Conservation (phyloP, 805 yeast species). For the Ogataea allantospora region DNA sequence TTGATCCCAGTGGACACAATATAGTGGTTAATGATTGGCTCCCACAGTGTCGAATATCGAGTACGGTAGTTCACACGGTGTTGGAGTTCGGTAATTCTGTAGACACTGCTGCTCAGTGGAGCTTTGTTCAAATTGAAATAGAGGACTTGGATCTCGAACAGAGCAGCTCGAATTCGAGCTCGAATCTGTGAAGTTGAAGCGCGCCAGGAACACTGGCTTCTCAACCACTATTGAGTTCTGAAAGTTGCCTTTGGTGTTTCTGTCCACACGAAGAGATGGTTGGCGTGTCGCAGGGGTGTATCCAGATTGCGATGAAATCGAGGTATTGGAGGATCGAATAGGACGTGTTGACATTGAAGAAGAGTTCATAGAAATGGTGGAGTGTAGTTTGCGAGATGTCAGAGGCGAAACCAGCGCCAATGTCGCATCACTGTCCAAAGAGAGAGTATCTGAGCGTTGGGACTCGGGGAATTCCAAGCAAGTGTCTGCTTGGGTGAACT, state of each 20-base stretch:
- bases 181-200: slow-evolving; percentile 9
- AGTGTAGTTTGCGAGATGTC: slow-evolving; percentile 3
- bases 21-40: slow-evolving; percentile 1
- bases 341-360: slow-evolving; percentile 8
- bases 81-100: slow-evolving; percentile 9
- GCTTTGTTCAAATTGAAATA: slow-evolving; percentile 7
- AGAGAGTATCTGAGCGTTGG: slow-evolving; percentile 9
- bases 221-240: slow-evolving; percentile 7
- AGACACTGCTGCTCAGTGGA: slow-evolving; percentile 7
- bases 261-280: slow-evolving; percentile 11
- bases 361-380: slow-evolving; percentile 7
- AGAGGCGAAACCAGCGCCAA: slow-evolving; percentile 10
- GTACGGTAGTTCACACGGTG: slow-evolving; percentile 13
- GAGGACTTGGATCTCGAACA: slow-evolving; percentile 11
- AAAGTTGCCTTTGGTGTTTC: slow-evolving; percentile 7
- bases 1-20: slow-evolving; percentile 2
- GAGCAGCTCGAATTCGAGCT: slow-evolving; percentile 5
- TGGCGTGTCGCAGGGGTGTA: slow-evolving; percentile 3
- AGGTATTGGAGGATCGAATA: slow-evolving; percentile 7
- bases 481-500: slow-evolving; percentile 4
- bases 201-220: slow-evolving; percentile 9
- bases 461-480: slow-evolving; percentile 1
- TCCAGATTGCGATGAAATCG: slow-evolving; percentile 4
- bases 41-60: slow-evolving; percentile 17
- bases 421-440: slow-evolving; percentile 10